Evolutionary conservation across 495 filamentous ascomycete species (phyloP).

Genomic region (Neurospora tetrasperma): DNA sequence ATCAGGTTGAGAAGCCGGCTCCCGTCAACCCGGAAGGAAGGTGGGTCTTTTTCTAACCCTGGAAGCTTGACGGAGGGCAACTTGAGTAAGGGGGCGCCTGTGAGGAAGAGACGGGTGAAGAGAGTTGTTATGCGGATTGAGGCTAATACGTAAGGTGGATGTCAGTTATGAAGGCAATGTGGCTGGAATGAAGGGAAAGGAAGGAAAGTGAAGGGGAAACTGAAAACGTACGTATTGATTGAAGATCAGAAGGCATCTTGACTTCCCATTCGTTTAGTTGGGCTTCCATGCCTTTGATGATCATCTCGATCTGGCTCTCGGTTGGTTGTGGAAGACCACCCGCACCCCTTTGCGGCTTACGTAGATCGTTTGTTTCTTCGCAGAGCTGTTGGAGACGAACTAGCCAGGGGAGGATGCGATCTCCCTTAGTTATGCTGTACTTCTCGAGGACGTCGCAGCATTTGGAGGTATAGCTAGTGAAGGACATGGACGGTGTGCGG

Average conservation of each 20-base stretch:
- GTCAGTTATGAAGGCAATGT: not conserved
- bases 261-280: slow-evolving; percentile 29
- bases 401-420: slow-evolving; percentile 31
- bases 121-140: slow-evolving; percentile 23
- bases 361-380: slow-evolving; percentile 27
- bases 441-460: slow-evolving; percentile 27
- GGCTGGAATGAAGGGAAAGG: not conserved
- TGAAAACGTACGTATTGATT: slow-evolving; percentile 6
- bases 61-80: slow-evolving; percentile 7
- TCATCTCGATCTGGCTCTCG: slow-evolving; percentile 29
- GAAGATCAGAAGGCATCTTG: slow-evolving; percentile 21
- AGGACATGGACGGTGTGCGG: slow-evolving; percentile 15
- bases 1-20: slow-evolving; percentile 5
- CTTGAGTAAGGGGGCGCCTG: slow-evolving; percentile 26
- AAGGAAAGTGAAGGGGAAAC: not conserved
- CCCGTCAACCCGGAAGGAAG: slow-evolving; percentile 10
- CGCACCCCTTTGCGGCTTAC: slow-evolving; percentile 11
- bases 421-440: slow-evolving; percentile 19
- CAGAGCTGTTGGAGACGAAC: slow-evolving; percentile 29
- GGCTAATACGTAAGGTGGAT: slow-evolving; percentile 7
- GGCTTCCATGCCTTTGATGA: slow-evolving; percentile 32
- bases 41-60: not conserved
- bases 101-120: slow-evolving; percentile 27
- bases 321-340: slow-evolving; percentile 12
- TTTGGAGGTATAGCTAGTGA: slow-evolving; percentile 22